phyloP scores from a whole-genome alignment of 2,329 filamentous ascomycete genomes.

The Malbranchea zuffiana region DNA sequence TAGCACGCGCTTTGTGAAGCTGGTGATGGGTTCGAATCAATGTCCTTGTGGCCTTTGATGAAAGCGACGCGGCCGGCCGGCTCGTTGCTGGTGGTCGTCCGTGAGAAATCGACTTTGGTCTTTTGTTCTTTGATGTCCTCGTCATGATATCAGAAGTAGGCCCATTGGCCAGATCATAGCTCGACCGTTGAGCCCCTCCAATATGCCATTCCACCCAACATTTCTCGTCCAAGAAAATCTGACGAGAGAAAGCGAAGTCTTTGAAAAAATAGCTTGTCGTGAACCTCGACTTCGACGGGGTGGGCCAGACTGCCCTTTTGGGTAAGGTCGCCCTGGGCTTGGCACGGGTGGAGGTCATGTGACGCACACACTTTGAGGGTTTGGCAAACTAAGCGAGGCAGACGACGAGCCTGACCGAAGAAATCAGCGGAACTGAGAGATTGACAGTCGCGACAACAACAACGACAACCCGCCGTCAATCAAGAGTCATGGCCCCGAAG shows the following conservation, averaged over 20 bases:
- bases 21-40: conserved; percentile 51
- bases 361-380: conserved; percentile 15
- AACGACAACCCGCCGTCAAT: conserved; percentile 32
- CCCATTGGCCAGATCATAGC: too few relatives aligned
- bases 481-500: conserved; percentile 40
- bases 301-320: conserved; percentile 1
- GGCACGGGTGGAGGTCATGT: conserved; percentile 10
- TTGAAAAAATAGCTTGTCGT: too few relatives aligned
- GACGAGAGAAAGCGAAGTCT: too few relatives aligned
- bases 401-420: conserved; percentile 7
- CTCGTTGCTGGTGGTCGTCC: conserved; percentile 36
- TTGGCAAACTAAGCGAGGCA: conserved; percentile 18
- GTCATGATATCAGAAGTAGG: conserved; percentile 15
- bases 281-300: neutral
- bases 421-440: conserved; percentile 18
- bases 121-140: conserved; percentile 22
- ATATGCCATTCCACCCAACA: too few relatives aligned
- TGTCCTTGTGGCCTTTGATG: conserved; percentile 47
- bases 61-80: conserved; percentile 34
- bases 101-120: conserved; percentile 32
- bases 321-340: conserved; percentile 9
- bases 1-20: conserved; percentile 46
- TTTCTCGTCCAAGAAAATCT: too few relatives aligned
- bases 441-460: conserved; percentile 35
- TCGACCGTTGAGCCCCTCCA: too few relatives aligned